Conservation (phyloP, 1,139 yeast species). For the Saccharomyces hybrid region DNA sequence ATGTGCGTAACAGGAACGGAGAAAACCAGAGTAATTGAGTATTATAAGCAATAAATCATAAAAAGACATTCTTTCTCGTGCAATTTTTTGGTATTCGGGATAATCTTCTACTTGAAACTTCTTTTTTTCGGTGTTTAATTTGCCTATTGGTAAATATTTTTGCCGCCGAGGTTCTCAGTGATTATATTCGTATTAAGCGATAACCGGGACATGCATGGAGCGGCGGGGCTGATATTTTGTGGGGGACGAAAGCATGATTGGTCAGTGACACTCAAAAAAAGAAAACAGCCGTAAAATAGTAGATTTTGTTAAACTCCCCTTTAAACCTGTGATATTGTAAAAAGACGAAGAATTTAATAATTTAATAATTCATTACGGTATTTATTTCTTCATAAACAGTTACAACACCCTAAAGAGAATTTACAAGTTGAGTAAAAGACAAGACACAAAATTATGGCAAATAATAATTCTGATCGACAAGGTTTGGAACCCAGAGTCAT, state of each 20-base stretch:
- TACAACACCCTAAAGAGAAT: background rate
- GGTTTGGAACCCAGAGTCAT: conserved; percentile 13
- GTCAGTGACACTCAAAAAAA: background rate
- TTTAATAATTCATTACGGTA: background rate
- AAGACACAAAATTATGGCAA: background rate
- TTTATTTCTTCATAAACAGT: background rate
- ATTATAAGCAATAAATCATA: background rate
- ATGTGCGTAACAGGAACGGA: too few species aligned
- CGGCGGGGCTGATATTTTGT: background rate
- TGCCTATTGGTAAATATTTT: background rate
- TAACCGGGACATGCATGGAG: background rate
- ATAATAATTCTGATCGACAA: background rate
- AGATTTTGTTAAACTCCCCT: background rate
- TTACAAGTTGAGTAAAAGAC: background rate
- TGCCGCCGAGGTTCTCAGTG: background rate
- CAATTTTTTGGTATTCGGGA: background rate
- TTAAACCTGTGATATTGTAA: background rate
- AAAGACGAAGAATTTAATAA: background rate
- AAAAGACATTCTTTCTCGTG: background rate
- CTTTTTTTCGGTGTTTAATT: background rate
- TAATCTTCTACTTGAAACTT: background rate
- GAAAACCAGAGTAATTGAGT: too few species aligned
- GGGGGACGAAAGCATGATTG: background rate
- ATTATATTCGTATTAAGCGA: background rate
- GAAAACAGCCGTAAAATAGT: background rate